Conservation (phyloP, 2,329 filamentous ascomycete species). For the Venturia oleaginea region DNA sequence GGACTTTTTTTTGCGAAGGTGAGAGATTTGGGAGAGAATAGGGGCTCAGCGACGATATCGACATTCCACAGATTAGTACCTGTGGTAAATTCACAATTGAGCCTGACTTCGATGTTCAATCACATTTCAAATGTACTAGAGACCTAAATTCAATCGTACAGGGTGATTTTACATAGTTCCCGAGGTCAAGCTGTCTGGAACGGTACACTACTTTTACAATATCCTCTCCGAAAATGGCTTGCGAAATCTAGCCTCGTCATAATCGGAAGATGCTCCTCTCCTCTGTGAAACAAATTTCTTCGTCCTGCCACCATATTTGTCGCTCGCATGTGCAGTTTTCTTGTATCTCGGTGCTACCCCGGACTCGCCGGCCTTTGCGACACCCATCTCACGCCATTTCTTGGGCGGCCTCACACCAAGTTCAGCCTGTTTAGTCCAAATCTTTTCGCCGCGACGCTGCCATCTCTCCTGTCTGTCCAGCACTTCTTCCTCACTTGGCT, state of each 20-base stretch:
- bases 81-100: not conserved
- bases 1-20: not conserved
- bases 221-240: constrained; percentile 10
- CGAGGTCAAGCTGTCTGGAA: not conserved
- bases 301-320: not conserved
- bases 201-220: constrained; percentile 5
- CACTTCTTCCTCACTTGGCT: constrained; percentile 42
- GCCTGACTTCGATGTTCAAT: not conserved
- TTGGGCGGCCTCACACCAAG: constrained; percentile 48
- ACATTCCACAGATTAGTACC: not conserved
- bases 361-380: constrained; percentile 22
- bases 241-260: not conserved
- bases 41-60: not conserved
- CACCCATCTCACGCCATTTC: constrained; percentile 41
- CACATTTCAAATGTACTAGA: not conserved
- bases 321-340: constrained; percentile 2
- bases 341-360: constrained; percentile 28
- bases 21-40: not conserved
- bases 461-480: constrained; percentile 35
- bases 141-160: not conserved
- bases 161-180: not conserved
- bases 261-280: not conserved
- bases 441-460: constrained; percentile 39
- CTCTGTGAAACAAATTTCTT: not conserved
- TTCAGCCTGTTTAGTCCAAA: constrained; percentile 39